Conservation (phyloP, 192 early-diverging fungal genomes). For the Podila horticola region DNA sequence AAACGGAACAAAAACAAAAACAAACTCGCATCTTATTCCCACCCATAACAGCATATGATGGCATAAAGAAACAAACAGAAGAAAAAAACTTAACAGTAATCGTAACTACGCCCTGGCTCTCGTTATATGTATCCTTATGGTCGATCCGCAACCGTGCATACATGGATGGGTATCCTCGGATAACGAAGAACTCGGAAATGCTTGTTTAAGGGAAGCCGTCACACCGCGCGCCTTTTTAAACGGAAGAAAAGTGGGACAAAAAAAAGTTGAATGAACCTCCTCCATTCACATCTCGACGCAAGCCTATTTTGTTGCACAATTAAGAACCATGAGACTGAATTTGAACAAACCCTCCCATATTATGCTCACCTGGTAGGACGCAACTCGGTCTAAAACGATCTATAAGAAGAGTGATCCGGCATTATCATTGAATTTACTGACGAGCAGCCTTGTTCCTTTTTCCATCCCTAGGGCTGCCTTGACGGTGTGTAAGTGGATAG, state of each 20-base stretch:
- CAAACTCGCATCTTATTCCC: too few species aligned
- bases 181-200: too few species aligned
- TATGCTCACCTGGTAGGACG: conserved; percentile 42
- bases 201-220: too few species aligned
- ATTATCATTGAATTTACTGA: neutral
- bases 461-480: conserved; percentile 6
- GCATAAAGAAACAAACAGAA: too few species aligned
- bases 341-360: conserved; percentile 52
- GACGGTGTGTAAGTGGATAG: conserved; percentile 11
- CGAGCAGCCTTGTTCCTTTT: neutral
- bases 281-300: neutral
- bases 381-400: too few species aligned
- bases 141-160: too few species aligned
- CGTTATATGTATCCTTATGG: too few species aligned
- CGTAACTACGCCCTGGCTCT: neutral
- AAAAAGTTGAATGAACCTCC: conserved; percentile 11
- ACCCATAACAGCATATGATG: too few species aligned
- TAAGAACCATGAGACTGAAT: conserved; percentile 13
- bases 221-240: too few species aligned
- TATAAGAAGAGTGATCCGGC: neutral
- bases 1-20: neutral
- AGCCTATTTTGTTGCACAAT: neutral
- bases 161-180: too few species aligned
- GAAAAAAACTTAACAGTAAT: too few species aligned
- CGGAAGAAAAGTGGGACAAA: neutral